Evolutionary conservation across 2,329 filamentous ascomycete genomes (phyloP).

Genomic region (Cephalotrichum gorgonifer): DNA sequence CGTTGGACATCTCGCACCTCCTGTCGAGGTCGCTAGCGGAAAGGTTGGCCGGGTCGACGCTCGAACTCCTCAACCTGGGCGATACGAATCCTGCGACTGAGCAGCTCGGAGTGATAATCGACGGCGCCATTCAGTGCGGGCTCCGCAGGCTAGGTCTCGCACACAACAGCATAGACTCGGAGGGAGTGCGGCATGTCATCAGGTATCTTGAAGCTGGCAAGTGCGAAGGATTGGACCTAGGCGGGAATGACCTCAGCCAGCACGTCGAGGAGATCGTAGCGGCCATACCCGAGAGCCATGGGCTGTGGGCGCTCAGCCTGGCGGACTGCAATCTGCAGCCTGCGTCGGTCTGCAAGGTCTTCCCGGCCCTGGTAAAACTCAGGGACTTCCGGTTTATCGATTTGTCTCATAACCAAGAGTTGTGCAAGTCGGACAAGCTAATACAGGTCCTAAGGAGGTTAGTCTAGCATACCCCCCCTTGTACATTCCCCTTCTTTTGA

Average conservation of each 20-base stretch:
- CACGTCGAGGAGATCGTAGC: conserved; percentile 42
- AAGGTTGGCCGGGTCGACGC: conserved; percentile 60
- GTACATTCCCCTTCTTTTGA: neutral
- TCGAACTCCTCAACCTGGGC: conserved; percentile 77
- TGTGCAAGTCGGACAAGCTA: conserved; percentile 66
- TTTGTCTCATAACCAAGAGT: conserved; percentile 74
- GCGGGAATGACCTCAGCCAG: conserved; percentile 64
- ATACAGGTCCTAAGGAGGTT: conserved; percentile 65
- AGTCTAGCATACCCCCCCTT: conserved; percentile 15
- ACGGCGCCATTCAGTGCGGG: conserved; percentile 70
- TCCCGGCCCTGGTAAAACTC: conserved; percentile 63
- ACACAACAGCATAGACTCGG: conserved; percentile 65
- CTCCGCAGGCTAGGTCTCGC: conserved; percentile 73
- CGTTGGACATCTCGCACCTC: conserved; percentile 39
- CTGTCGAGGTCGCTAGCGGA: conserved; percentile 68
- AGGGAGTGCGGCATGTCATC: conserved; percentile 65
- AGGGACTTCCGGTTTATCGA: conserved; percentile 79
- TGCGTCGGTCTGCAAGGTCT: conserved; percentile 59
- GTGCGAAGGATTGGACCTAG: conserved; percentile 82
- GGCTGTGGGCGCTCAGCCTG: conserved; percentile 73
- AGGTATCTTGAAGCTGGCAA: conserved; percentile 65
- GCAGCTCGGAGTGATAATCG: conserved; percentile 67
- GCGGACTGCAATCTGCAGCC: conserved; percentile 76
- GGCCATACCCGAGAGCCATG: conserved; percentile 39
- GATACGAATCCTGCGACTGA: conserved; percentile 64